Evolutionary conservation across 768 basidiomycete genomes (phyloP).

Genomic region (Paxillus involutus): DNA sequence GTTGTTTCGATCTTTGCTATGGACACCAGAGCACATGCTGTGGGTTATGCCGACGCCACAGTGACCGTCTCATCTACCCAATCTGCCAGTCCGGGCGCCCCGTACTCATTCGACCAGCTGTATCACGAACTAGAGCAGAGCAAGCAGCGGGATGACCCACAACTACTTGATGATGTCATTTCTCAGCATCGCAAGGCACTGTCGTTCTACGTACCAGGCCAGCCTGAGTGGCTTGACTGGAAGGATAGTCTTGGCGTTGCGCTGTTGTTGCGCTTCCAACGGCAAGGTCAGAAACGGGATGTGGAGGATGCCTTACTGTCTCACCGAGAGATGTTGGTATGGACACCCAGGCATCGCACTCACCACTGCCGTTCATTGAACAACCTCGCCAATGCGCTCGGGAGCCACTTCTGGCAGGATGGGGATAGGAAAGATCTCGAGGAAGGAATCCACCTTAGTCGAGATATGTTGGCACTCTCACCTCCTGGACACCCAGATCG

Average conservation of each 20-base stretch:
- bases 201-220: neutral
- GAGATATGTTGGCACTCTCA: neutral
- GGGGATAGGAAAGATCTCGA: conserved; percentile 15
- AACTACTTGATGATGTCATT: too few relatives aligned
- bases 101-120: neutral
- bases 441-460: conserved; percentile 11
- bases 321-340: neutral
- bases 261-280: neutral
- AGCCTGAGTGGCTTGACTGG: neutral
- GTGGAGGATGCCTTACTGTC: neutral
- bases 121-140: too few relatives aligned
- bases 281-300: neutral
- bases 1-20: neutral
- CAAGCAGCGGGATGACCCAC: too few relatives aligned
- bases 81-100: neutral
- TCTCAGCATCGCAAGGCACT: too few relatives aligned
- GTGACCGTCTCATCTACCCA: neutral
- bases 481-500: conserved; percentile 3
- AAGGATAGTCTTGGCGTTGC: neutral
- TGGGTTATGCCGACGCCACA: neutral
- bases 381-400: conserved; percentile 9
- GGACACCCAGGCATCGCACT: too few relatives aligned
- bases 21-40: neutral
- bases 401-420: conserved; percentile 2
- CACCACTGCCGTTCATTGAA: neutral